phyloP scores from a whole-genome alignment of 2,329 filamentous ascomycete species.

The Pseudogymnoascus sp. region DNA sequence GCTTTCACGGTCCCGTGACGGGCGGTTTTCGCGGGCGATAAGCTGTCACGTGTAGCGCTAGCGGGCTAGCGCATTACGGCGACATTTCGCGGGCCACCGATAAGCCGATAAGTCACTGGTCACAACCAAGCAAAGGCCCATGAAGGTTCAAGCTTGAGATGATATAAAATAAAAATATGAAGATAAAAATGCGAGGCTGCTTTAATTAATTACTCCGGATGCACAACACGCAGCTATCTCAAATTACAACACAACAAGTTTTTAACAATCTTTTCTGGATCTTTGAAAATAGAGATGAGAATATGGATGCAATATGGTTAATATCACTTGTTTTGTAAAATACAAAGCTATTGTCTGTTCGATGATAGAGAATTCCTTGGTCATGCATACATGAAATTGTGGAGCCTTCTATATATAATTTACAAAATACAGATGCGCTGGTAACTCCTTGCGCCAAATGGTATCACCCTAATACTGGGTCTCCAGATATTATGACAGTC shows the following conservation, averaged over 20 bases:
- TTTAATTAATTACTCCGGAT: not conserved
- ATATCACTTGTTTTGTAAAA: not conserved
- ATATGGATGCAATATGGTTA: not conserved
- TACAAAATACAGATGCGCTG: not conserved
- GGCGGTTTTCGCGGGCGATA: no score
- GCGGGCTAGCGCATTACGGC: no score
- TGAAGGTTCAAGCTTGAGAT: not conserved
- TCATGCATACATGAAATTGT: not conserved
- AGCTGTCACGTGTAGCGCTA: no score
- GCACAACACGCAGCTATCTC: not conserved
- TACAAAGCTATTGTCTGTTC: not conserved
- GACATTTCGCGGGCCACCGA: no score
- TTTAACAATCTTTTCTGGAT: not conserved
- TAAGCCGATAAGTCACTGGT: not conserved
- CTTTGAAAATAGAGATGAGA: not conserved
- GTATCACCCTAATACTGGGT: not conserved
- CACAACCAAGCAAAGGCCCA: not conserved
- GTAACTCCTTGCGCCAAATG: slow-evolving; percentile 3
- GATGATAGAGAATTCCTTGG: not conserved
- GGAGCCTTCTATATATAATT: not conserved
- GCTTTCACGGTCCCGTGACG: no score
- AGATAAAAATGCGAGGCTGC: not conserved
- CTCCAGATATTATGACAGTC: not conserved
- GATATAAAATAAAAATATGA: not conserved
- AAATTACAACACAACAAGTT: no score